Percentiles rank a stretch among this genome's conserved stretches.
Conservation (phyloP, 1,284 basidiomycete species). For the Rhodotorula sp. region DNA sequence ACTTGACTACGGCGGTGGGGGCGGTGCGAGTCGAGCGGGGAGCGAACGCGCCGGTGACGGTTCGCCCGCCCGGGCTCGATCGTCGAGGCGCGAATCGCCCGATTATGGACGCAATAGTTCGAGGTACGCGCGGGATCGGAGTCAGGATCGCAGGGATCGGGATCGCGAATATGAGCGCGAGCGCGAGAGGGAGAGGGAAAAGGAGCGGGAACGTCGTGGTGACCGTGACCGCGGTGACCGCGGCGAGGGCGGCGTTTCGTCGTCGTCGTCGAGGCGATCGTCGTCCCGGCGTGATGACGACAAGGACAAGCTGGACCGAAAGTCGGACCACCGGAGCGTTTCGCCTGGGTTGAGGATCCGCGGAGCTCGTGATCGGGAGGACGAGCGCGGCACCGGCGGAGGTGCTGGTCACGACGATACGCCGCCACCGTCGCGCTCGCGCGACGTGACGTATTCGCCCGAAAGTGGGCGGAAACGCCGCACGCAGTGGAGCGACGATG, state of each 20-base stretch:
- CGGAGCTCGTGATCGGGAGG: constrained; percentile 1
- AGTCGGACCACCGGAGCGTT: background rate
- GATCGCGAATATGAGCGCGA: constrained; percentile 25
- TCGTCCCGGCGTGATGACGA: constrained; percentile 22
- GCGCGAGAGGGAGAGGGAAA: constrained; percentile 18
- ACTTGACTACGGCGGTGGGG: constrained; percentile 59
- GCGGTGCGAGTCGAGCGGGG: background rate
- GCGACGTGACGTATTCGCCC: constrained; percentile 8
- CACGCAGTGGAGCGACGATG: constrained; percentile 33
- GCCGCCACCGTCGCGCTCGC: constrained; percentile 3
- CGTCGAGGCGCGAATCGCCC: constrained; percentile 10
- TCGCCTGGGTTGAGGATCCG: constrained; percentile 15
- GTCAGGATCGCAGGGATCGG: constrained; percentile 6
- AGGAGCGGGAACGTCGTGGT: constrained; percentile 18
- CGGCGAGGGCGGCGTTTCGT: background rate
- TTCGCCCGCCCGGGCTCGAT: background rate
- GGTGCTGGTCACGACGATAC: background rate
- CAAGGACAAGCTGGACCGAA: background rate
- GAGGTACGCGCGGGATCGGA: constrained; percentile 9
- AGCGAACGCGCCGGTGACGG: constrained; percentile 8
- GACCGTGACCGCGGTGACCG: background rate
- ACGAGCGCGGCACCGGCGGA: background rate
- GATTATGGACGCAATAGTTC: constrained; percentile 9
- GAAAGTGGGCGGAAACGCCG: constrained; percentile 9
- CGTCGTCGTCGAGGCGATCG: constrained; percentile 2